Evolutionary conservation across 371 early-diverging fungal genomes (phyloP), one percentile per base, ranked within the genome.

Genomic region (Homolaphlyctis polyrhiza): DNA sequence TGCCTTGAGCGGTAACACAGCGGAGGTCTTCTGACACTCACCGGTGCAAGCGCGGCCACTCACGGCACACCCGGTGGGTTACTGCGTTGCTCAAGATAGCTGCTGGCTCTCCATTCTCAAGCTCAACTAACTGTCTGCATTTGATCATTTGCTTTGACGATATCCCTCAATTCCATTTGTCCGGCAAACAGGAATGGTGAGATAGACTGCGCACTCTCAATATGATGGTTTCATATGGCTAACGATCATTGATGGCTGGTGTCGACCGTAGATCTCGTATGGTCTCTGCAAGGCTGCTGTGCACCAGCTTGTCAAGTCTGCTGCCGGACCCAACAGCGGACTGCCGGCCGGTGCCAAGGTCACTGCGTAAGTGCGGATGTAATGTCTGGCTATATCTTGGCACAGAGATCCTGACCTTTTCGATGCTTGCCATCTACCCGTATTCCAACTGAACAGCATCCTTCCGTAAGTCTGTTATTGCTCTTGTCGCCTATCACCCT

Each of bases 241-340:
- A 39, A 39, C 39, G 8, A 18, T 39, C 18, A 8, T 39, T 39
- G 39, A 8, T 39, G 39, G 39, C 39, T 39, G 39, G 39, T 11
- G 8, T 8, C 39, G 39, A 8, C 27, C 16, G 35, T 33, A 67
- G 68, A 50, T 73, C 32, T 70, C 66, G n/a, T 97, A 97, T 72
- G 98, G 98, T 43, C 71, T 94, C 68, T 92, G 95, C 63, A 97
- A 97, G 75, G 92, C 95, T 5, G 88, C 92, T 8, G 94, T 95
- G 29, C 95, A 96, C 71, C 97, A 97, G 57, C 77, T 96, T 69
- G 88, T 91, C 0, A 73, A 85, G 35, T 89, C 90, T 64, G 73
- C 92, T 47, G 90, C 94, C 36, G 84, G 82, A 18, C 71, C 79
- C 14, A 84, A 80, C 33, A 79, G 87, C 62, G 98, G 97, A 1